Evolutionary conservation across 2,329 filamentous ascomycete species (phyloP).

Genomic region (Diplocarpon mali): DNA sequence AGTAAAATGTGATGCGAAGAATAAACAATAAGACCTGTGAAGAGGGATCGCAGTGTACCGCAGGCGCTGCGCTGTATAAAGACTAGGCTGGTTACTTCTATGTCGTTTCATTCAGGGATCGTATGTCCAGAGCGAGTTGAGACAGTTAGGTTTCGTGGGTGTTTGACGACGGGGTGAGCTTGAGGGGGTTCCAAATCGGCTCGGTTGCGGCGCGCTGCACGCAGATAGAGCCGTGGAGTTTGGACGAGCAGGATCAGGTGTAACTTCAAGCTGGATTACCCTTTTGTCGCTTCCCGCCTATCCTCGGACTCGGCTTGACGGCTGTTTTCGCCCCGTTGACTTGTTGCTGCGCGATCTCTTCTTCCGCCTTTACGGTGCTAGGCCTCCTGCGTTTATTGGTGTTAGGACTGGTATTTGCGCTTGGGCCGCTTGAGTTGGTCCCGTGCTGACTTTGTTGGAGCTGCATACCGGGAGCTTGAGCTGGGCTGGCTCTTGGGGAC

Average conservation of each 20-base stretch:
- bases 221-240: not conserved
- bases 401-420: conserved; percentile 46
- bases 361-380: conserved; percentile 30
- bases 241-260: not conserved
- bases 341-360: conserved; percentile 18
- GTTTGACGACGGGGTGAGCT: not conserved
- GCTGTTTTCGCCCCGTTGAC: conserved; percentile 24
- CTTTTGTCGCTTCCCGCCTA: conserved; percentile 30
- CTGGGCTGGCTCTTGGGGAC: conserved; percentile 44
- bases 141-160: too few relatives aligned
- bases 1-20: not conserved
- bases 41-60: not conserved
- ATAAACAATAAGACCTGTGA: not conserved
- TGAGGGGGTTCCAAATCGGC: not conserved
- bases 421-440: conserved; percentile 53
- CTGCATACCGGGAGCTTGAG: conserved; percentile 52
- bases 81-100: not conserved
- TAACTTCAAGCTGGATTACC: conserved; percentile 15
- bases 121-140: not conserved
- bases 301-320: conserved; percentile 32
- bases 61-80: not conserved
- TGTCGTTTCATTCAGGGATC: not conserved
- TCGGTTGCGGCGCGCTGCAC: not conserved
- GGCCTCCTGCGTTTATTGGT: conserved; percentile 30
- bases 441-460: conserved; percentile 58